Conservation (phyloP, 208 protist genomes). For the Wallacemonas collosoma region DNA sequence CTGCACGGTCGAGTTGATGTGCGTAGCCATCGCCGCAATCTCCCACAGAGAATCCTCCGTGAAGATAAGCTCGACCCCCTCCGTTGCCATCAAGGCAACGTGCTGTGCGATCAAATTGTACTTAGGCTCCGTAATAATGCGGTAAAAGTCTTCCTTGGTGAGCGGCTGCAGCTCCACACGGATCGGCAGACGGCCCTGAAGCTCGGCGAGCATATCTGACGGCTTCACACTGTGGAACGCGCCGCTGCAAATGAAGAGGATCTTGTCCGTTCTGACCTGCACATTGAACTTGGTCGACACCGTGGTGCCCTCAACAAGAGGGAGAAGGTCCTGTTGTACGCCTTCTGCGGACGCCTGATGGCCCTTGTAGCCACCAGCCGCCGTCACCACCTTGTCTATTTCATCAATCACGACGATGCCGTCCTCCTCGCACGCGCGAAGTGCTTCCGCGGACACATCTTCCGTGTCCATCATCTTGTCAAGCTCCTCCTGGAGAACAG, state of each 20-base stretch:
- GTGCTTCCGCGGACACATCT: constrained; percentile 92
- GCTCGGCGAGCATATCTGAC: constrained; percentile 94
- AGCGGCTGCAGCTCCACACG: constrained; percentile 98
- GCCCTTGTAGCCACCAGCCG: constrained; percentile 84
- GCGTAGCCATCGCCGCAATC: constrained; percentile 94
- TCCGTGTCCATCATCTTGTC: constrained; percentile 95
- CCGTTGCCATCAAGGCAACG: constrained; percentile 95
- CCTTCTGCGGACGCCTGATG: constrained; percentile 95
- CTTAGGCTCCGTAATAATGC: constrained; percentile 98
- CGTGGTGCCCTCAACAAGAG: constrained; percentile 97
- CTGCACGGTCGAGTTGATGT: constrained; percentile 97
- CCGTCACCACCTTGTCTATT: constrained; percentile 98
- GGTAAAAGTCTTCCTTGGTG: constrained; percentile 95
- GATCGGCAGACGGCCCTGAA: constrained; percentile 97
- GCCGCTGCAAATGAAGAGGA: constrained; percentile 98
- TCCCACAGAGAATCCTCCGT: constrained; percentile 94
- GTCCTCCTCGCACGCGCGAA: constrained; percentile 95
- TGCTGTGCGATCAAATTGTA: constrained; percentile 96
- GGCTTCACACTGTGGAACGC: constrained; percentile 97
- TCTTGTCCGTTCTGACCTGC: constrained; percentile 97
- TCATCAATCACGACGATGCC: constrained; percentile 99
- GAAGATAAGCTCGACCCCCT: constrained; percentile 95
- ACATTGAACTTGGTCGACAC: constrained; percentile 97
- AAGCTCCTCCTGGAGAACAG: constrained; percentile 92
- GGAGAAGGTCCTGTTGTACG: constrained; percentile 98